Conservation (phyloP, 139 green algal genomes). For the Tetratostichococcus sp. region DNA sequence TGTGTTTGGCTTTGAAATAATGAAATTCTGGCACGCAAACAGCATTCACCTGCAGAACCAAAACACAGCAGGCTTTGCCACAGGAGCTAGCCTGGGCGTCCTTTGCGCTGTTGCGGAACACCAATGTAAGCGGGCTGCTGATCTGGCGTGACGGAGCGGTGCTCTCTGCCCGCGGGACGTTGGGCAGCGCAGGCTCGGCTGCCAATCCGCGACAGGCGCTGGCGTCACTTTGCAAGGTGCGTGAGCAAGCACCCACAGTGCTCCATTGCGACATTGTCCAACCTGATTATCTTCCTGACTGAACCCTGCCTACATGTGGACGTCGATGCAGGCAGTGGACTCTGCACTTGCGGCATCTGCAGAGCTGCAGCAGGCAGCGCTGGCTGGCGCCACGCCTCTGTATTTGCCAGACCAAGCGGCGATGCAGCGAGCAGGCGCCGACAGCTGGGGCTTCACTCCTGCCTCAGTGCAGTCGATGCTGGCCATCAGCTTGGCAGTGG, state of each 20-base stretch:
- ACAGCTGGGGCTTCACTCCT: constrained; percentile 17
- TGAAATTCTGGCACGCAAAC: too few relatives aligned
- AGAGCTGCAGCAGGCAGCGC: neutral
- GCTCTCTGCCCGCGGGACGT: constrained; percentile 39
- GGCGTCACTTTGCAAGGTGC: constrained; percentile 16
- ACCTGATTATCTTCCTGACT: too few relatives aligned
- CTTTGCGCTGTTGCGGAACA: constrained; percentile 76
- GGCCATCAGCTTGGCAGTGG: neutral
- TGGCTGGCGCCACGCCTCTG: neutral
- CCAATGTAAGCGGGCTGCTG: constrained; percentile 72
- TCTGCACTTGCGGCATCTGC: neutral
- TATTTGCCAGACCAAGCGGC: neutral
- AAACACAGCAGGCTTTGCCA: too few relatives aligned
- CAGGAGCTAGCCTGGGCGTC: constrained; percentile 83
- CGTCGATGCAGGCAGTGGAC: neutral
- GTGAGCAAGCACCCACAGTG: too few relatives aligned
- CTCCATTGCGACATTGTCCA: too few relatives aligned
- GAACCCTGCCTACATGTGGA: too few relatives aligned
- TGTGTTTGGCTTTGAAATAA: too few relatives aligned
- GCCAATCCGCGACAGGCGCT: too few relatives aligned
- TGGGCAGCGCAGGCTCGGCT: constrained; percentile 10
- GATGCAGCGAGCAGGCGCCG: constrained; percentile 11
- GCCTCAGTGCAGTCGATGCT: constrained; percentile 27
- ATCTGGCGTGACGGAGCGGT: constrained; percentile 24
- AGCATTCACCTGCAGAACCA: too few relatives aligned